phyloP scores from a whole-genome alignment of 768 basidiomycete species.

The Pisolithus albus region DNA sequence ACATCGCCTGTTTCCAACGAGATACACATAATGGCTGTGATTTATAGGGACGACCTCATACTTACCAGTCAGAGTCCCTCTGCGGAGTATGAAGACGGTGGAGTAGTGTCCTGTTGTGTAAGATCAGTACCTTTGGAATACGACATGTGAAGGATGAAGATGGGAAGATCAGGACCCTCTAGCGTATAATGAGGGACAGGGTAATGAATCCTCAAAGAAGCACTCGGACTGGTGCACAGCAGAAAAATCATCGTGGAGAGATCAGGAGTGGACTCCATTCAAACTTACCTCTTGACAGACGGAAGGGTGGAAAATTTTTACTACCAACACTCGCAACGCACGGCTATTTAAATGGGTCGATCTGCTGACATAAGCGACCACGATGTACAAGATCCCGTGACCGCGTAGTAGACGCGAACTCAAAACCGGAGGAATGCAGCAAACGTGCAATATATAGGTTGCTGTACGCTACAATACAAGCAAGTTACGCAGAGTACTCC shows the following conservation, averaged over 20 bases:
- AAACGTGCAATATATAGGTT: conserved; percentile 2
- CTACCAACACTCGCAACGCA: too few species aligned
- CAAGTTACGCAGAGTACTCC: conserved; percentile 36
- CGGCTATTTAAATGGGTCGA: too few species aligned
- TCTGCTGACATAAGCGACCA: too few species aligned
- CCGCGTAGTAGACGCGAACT: too few species aligned
- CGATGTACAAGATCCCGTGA: too few species aligned
- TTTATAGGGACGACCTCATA: too few species aligned
- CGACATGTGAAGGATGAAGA: not conserved
- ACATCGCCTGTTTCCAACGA: not conserved
- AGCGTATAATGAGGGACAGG: conserved; percentile 30
- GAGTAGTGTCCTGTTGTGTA: not conserved
- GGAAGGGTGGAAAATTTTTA: not conserved
- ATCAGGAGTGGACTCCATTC: not conserved
- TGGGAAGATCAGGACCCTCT: conserved; percentile 25
- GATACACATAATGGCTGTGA: not conserved
- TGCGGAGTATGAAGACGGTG: not conserved
- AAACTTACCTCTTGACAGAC: not conserved
- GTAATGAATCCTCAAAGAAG: conserved; percentile 25
- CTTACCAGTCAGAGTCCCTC: not conserved
- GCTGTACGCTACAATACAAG: conserved; percentile 22
- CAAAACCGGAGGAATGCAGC: too few species aligned
- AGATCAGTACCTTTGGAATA: not conserved
- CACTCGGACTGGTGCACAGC: conserved; percentile 34
- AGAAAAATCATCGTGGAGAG: conserved; percentile 25